Percentiles rank a stretch among this genome's conserved stretches.
phyloP scores from a whole-genome alignment of 805 yeast species.

The Pichia kluyveri region DNA sequence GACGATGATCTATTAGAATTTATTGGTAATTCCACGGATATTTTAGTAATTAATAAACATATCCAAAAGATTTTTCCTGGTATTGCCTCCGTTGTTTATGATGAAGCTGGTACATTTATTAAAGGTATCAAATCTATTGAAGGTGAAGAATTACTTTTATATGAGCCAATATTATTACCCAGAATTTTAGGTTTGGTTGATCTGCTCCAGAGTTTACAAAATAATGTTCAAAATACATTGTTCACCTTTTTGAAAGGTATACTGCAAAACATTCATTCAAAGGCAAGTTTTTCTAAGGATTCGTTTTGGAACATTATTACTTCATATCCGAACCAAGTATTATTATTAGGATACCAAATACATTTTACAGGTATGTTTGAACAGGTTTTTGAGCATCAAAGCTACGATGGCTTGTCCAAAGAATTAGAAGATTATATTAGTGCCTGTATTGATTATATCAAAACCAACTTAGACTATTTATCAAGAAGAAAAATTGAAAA shows the following conservation, averaged over 20 bases:
- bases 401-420: not conserved
- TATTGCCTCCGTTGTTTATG: constrained; percentile 32
- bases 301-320: not conserved
- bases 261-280: not conserved
- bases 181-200: constrained; percentile 40
- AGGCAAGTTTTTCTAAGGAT: not conserved
- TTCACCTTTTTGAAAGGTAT: not conserved
- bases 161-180: constrained; percentile 33
- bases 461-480: constrained; percentile 19
- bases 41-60: constrained; percentile 43
- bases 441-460: constrained; percentile 25
- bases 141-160: constrained; percentile 46
- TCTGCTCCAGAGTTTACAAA: constrained; percentile 57
- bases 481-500: constrained; percentile 43
- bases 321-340: constrained; percentile 46
- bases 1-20: constrained; percentile 83
- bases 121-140: constrained; percentile 50
- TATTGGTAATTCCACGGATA: constrained; percentile 53
- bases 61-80: constrained; percentile 69
- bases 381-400: not conserved
- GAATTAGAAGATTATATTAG: not conserved
- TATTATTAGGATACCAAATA: constrained; percentile 46
- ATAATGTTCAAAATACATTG: constrained; percentile 30
- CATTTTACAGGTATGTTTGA: constrained; percentile 42
- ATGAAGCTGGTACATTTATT: constrained; percentile 19